A percentile compares a stretch with the other conserved stretches of the same genome.
phyloP scores from a whole-genome alignment of 2,329 filamentous ascomycete species.

The Ascochyta lentis region DNA sequence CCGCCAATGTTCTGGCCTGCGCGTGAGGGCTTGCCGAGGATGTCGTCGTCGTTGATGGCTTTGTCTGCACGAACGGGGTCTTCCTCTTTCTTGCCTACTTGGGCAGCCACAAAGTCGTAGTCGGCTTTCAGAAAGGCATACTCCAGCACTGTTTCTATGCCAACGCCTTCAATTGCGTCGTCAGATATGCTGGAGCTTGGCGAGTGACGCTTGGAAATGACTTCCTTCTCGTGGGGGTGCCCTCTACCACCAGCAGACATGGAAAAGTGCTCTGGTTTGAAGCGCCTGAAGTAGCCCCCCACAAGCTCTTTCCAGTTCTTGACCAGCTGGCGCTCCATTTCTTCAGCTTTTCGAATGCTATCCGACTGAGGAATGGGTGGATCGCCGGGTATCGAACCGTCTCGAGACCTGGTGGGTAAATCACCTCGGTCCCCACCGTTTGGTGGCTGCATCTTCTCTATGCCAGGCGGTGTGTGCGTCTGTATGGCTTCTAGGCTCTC shows the following conservation, averaged over 20 bases:
- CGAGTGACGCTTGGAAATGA: constrained; percentile 32
- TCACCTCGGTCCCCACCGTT: constrained; percentile 27
- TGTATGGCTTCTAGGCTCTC: constrained; percentile 55
- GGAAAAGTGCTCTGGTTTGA: constrained; percentile 80
- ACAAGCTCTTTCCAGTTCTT: constrained; percentile 81
- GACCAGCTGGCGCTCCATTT: constrained; percentile 75
- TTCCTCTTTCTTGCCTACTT: constrained; percentile 78
- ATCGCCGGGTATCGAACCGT: constrained; percentile 31
- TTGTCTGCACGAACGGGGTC: constrained; percentile 74
- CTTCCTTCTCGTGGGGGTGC: constrained; percentile 43
- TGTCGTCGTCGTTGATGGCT: constrained; percentile 84
- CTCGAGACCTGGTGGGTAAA: constrained; percentile 34
- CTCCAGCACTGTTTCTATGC: constrained; percentile 78
- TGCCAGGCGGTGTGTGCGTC: constrained; percentile 54
- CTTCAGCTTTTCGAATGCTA: constrained; percentile 67
- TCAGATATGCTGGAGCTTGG: constrained; percentile 31
- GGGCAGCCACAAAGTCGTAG: constrained; percentile 89
- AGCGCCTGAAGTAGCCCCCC: constrained; percentile 92
- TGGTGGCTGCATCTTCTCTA: constrained; percentile 50
- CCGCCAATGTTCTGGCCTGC: constrained; percentile 70
- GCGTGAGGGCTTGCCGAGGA: constrained; percentile 70
- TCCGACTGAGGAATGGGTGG: constrained; percentile 46
- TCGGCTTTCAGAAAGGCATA: constrained; percentile 95
- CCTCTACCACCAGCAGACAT: constrained; percentile 50
- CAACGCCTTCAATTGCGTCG: constrained; percentile 55